phyloP scores from a whole-genome alignment of 169 alveolate genomes.

The Eimeria tenella region DNA sequence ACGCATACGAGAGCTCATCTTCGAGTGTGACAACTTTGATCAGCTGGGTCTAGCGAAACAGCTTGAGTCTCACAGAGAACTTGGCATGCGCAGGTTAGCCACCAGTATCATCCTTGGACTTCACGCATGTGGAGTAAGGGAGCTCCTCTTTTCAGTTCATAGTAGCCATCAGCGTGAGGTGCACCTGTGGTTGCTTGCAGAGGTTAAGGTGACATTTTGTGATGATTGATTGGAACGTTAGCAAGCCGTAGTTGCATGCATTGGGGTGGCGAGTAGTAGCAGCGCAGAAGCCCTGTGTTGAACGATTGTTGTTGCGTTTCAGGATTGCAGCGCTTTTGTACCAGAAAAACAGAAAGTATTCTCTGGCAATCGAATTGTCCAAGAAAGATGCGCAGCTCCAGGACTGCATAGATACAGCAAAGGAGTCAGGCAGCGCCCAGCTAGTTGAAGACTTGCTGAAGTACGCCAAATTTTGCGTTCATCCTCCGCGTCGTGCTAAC shows the following conservation, averaged over 20 bases:
- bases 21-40: slow-evolving; percentile 96
- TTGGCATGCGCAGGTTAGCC: slow-evolving; percentile 98
- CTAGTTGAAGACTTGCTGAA: slow-evolving; percentile 78
- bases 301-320: slow-evolving; percentile 7
- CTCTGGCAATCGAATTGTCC: slow-evolving; percentile 83
- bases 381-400: slow-evolving; percentile 83
- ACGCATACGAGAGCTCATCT: slow-evolving; percentile 92
- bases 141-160: slow-evolving; percentile 78
- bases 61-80: slow-evolving; percentile 96
- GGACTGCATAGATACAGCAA: slow-evolving; percentile 86
- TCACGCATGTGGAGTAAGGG: slow-evolving; percentile 86
- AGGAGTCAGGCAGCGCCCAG: slow-evolving; percentile 84
- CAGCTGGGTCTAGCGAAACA: slow-evolving; percentile 91
- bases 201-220: background rate
- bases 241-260: slow-evolving; percentile 11
- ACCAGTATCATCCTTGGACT: slow-evolving; percentile 84
- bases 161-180: no score
- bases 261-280: background rate
- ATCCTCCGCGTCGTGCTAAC: background rate
- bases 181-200: background rate
- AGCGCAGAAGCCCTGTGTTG: background rate
- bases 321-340: slow-evolving; percentile 76
- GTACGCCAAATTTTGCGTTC: background rate
- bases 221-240: background rate
- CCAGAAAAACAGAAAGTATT: slow-evolving; percentile 84